These are phyloP conservation scores for Ceratobasidium sp. DNA, from an alignment of 1,284 basidiomycete genomes.

Conservation along the genomic window DNA sequence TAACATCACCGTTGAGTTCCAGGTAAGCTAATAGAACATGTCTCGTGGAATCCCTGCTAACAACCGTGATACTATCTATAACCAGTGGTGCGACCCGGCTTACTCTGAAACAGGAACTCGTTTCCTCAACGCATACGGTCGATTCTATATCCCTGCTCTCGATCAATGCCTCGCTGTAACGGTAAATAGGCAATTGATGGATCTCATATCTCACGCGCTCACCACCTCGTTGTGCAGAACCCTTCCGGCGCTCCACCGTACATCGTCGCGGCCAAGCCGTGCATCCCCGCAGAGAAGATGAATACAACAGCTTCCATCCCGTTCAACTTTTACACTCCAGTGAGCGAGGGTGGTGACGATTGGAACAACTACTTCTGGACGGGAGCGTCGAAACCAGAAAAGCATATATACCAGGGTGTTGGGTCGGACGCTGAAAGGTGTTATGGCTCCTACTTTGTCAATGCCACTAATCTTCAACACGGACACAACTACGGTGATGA, in stretches of 20 bases:
- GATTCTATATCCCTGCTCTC: slow-evolving; percentile 11
- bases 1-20: not conserved
- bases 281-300: slow-evolving; percentile 6
- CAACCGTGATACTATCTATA: not conserved
- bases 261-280: not conserved
- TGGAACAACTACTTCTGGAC: slow-evolving; percentile 27
- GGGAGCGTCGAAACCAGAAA: not conserved
- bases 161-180: slow-evolving; percentile 5
- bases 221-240: not conserved
- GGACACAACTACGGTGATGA: slow-evolving; percentile 17
- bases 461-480: slow-evolving; percentile 9
- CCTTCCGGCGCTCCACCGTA: not conserved
- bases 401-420: not conserved
- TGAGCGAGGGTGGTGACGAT: not conserved
- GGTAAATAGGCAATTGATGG: not conserved
- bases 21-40: not conserved
- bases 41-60: not conserved
- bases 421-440: too few relatives aligned
- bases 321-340: slow-evolving; percentile 4
- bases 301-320: not conserved
- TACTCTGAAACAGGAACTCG: not conserved
- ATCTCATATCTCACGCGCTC: not conserved
- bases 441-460: too few relatives aligned
- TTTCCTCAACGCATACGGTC: not conserved
- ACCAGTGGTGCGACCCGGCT: not conserved